Conservation (phyloP, 495 filamentous ascomycete species). For the Sordaria brevicollis region DNA sequence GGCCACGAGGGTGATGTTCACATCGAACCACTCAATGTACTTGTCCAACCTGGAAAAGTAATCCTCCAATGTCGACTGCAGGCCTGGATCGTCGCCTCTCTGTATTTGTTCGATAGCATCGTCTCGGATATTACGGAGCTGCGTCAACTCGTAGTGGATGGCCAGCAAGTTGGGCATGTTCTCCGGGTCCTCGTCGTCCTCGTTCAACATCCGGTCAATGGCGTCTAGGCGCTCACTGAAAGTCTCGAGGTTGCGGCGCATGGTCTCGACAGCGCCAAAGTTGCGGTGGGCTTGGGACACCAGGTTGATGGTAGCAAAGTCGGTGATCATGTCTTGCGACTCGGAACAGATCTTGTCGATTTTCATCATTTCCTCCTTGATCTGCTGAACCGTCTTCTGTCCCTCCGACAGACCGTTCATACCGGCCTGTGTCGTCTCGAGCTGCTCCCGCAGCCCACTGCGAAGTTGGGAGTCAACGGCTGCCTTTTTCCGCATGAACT, state of each 20-base stretch:
- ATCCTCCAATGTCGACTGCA: conserved; percentile 71
- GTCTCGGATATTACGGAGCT: conserved; percentile 85
- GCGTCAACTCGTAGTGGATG: conserved; percentile 83
- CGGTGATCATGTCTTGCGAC: conserved; percentile 87
- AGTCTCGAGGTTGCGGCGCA: conserved; percentile 78
- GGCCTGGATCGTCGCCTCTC: conserved; percentile 57
- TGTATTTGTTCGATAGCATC: conserved; percentile 92
- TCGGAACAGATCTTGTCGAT: conserved; percentile 97
- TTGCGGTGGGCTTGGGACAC: conserved; percentile 90
- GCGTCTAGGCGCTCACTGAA: conserved; percentile 67
- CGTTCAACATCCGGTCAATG: conserved; percentile 62
- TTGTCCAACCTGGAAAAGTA: conserved; percentile 84
- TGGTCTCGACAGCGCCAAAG: conserved; percentile 81
- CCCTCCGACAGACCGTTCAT: conserved; percentile 80
- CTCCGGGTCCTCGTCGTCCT: conserved; percentile 75
- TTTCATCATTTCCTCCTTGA: conserved; percentile 96
- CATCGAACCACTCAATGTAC: conserved; percentile 87
- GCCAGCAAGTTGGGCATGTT: conserved; percentile 86
- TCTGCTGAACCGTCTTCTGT: conserved; percentile 74
- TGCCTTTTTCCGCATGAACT: conserved; percentile 90
- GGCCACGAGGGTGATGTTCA: conserved; percentile 78
- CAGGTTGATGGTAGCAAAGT: conserved; percentile 93
- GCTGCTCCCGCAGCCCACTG: conserved; percentile 75
- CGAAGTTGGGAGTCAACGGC: conserved; percentile 84
- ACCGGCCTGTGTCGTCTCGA: conserved; percentile 83